phyloP scores from a whole-genome alignment of 352 stramenopile genomes.

The Globisporangium lucens region DNA sequence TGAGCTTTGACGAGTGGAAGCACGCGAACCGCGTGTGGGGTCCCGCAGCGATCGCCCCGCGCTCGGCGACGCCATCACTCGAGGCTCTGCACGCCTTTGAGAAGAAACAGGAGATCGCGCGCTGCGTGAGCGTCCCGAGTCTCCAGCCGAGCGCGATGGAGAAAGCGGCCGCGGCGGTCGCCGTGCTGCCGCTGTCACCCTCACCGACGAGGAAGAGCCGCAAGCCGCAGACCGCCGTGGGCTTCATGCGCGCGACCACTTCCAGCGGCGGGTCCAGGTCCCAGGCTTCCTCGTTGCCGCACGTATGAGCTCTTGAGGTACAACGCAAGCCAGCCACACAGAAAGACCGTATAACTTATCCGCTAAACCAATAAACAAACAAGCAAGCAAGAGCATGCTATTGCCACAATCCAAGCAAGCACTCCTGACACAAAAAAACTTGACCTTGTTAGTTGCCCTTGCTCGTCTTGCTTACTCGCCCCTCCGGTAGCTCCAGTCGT shows the following conservation, averaged over 20 bases:
- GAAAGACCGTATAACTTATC: not conserved
- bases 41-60: slow-evolving; percentile 10
- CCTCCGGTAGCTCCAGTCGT: slow-evolving; percentile 28
- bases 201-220: slow-evolving; percentile 20
- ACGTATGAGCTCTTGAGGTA: slow-evolving; percentile 10
- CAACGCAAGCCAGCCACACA: not conserved
- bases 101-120: slow-evolving; percentile 35
- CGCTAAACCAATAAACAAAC: not conserved
- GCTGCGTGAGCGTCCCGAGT: slow-evolving; percentile 54
- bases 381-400: not conserved
- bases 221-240: slow-evolving; percentile 15
- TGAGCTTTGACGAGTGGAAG: slow-evolving; percentile 69
- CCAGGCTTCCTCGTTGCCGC: slow-evolving; percentile 14
- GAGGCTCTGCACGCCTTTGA: slow-evolving; percentile 22
- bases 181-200: not conserved
- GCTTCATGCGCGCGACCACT: slow-evolving; percentile 15
- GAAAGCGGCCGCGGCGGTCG: slow-evolving; percentile 23
- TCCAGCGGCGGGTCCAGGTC: not conserved
- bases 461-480: slow-evolving; percentile 6
- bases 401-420: not conserved
- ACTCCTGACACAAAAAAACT: not conserved
- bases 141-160: slow-evolving; percentile 62
- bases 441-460: not conserved
- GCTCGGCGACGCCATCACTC: slow-evolving; percentile 32
- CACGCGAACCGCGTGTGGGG: slow-evolving; percentile 48